Base-by-base conservation (phyloP, 2,329 filamentous ascomycete species). In the Sclerotinia minor region DNA sequence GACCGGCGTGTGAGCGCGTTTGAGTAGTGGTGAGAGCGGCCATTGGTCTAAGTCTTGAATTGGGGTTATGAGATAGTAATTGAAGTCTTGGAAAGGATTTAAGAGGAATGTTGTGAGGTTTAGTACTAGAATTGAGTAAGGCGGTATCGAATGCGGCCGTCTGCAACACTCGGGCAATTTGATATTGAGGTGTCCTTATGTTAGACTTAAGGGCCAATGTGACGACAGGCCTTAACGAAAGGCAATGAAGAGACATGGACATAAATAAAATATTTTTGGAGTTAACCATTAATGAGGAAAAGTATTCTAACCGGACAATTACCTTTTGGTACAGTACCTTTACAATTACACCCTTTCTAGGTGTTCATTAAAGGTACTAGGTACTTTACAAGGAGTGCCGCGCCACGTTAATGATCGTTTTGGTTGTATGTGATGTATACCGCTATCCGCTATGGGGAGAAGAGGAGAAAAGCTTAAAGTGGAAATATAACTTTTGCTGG, bases 1-100 rank as follows among this genome's bases (percentile, higher is more conserved):
- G 84, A 69, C 81, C 80, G 71, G 87, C 86, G 67, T 81, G 79
- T 9, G 75, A 72, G 54, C 76, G 75, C 57, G 73, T 76, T 67
- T 77, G 75, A 4, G 75, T 76, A 58, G 74, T 72, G 38, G 73
- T 72, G 19, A 75, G 69, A n/a, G 72, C 71, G 41, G 76, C 73
- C 75, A 77, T 76, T 70, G 75, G 69, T 53, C 69, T 71, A 38
- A 67, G 54, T 69, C 72, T 68, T 52, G 71, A 69, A 67, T 65
- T 70, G 69, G 70, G 67, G 67, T 45, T 66, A 44, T 72, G 68
- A 15, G 71, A 69, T 59, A 75, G 70, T 41, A 71, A 73, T 44
- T 74, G 71, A 32, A 73, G 67, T 61, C 65, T 68, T 9, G 73
- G 72, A 67, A 75, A 74, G 7, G 71, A 73, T 65, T 71, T 71